Evolutionary conservation across 768 basidiomycete species (phyloP).

Genomic region (Lentinula detonsa): DNA sequence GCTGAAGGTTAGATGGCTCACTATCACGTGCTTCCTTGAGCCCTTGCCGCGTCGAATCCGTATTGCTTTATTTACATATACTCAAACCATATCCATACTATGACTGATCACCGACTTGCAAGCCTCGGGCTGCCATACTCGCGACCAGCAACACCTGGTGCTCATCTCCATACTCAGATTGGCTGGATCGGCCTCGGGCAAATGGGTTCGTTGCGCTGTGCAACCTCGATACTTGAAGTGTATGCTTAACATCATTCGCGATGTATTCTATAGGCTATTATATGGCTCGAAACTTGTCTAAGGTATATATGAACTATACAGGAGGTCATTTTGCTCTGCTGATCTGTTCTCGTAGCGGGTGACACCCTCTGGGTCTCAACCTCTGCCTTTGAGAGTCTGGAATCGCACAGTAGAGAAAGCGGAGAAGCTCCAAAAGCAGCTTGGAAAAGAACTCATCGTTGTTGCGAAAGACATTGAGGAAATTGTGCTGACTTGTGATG

Average conservation of each 20-base stretch:
- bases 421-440: conserved; percentile 47
- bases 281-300: conserved; percentile 80
- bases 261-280: conserved; percentile 43
- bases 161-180: conserved; percentile 23
- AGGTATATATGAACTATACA: neutral
- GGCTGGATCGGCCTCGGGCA: conserved; percentile 44
- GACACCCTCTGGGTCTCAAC: conserved; percentile 19
- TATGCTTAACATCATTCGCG: conserved; percentile 41
- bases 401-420: conserved; percentile 67
- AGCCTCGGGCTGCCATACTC: conserved; percentile 41
- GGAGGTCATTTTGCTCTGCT: neutral
- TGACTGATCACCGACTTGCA: conserved; percentile 14
- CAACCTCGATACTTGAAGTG: neutral
- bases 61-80: neutral
- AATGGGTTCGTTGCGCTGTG: conserved; percentile 36
- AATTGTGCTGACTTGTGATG: conserved; percentile 60
- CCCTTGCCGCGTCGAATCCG: neutral
- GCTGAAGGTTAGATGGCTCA: neutral
- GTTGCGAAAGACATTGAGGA: conserved; percentile 55
- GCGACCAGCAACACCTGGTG: conserved; percentile 48
- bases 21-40: neutral
- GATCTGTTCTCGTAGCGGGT: conserved; percentile 21
- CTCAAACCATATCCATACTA: neutral
- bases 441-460: conserved; percentile 46
- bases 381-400: conserved; percentile 61